Percentiles rank a stretch among this genome's conserved stretches.
These are phyloP conservation scores for Hypoxylon fuscum DNA, from an alignment of 495 filamentous ascomycete genomes.

Conservation along the genomic window DNA sequence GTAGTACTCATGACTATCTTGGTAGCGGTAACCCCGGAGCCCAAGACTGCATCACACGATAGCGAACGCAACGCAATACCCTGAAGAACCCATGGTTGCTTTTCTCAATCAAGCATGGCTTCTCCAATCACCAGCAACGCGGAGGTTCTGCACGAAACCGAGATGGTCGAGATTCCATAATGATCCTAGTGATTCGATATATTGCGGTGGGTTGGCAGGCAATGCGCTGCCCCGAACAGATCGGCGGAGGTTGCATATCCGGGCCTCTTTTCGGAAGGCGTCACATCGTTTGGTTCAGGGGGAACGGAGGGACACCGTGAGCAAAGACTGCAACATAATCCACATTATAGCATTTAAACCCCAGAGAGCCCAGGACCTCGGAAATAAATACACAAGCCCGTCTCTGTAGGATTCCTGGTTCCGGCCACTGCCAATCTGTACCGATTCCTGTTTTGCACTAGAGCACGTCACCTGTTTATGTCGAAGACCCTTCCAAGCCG, in stretches of 20 bases:
- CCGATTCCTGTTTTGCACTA: background rate
- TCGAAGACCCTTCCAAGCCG: constrained; percentile 13
- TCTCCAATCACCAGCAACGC: constrained; percentile 12
- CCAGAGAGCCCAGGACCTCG: constrained; percentile 14
- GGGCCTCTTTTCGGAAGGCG: constrained; percentile 36
- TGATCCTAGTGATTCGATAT: constrained; percentile 25
- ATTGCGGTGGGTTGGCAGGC: constrained; percentile 26
- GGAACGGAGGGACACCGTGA: background rate
- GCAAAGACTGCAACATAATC: background rate
- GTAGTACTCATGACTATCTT: background rate
- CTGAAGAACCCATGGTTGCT: background rate
- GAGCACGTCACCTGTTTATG: constrained; percentile 1
- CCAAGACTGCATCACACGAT: constrained; percentile 2
- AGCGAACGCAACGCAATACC: background rate
- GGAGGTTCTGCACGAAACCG: constrained; percentile 14
- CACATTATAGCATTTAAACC: constrained; percentile 2
- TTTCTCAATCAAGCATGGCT: constrained; percentile 1
- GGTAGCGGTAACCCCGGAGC: constrained; percentile 4
- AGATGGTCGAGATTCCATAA: constrained; percentile 22
- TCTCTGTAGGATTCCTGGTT: constrained; percentile 1
- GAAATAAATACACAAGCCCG: too few relatives aligned
- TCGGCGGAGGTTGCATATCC: constrained; percentile 40
- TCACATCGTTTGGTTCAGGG: background rate
- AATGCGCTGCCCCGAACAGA: constrained; percentile 20
- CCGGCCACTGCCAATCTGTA: too few relatives aligned